phyloP scores from a whole-genome alignment of 768 basidiomycete genomes.

The Tylopilus vinaceipallidus region DNA sequence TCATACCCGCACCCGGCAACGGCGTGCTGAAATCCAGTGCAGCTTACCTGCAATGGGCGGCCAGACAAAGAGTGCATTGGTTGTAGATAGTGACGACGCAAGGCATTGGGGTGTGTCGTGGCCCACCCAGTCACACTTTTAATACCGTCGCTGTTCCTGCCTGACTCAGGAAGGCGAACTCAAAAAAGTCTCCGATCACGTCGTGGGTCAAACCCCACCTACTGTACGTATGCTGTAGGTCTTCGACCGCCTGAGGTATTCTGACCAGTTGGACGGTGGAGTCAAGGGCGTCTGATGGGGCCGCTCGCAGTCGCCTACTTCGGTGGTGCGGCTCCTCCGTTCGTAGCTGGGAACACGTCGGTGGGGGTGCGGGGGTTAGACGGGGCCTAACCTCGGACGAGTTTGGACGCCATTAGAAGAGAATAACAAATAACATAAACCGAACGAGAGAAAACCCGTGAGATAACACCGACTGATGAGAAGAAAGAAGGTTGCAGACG shows the following conservation, averaged over 20 bases:
- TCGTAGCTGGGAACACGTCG: constrained; percentile 11
- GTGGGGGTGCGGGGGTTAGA: constrained; percentile 11
- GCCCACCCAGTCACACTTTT: constrained; percentile 1
- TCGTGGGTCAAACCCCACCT: background rate
- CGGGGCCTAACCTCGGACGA: constrained; percentile 13
- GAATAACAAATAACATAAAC: constrained; percentile 1
- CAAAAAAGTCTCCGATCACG: constrained; percentile 7
- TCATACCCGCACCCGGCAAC: constrained; percentile 5
- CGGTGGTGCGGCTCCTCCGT: constrained; percentile 22
- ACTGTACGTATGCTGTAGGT: no score
- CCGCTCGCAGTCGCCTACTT: no score
- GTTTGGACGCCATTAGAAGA: constrained; percentile 4
- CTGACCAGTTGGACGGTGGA: background rate
- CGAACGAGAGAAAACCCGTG: background rate
- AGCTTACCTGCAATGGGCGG: background rate
- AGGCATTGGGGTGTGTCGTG: constrained; percentile 3
- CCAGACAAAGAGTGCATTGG: background rate
- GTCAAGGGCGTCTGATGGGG: background rate
- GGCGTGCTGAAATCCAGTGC: background rate
- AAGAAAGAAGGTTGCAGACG: background rate
- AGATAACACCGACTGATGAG: constrained; percentile 9
- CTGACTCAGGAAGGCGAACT: background rate
- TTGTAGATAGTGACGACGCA: background rate
- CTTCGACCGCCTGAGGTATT: background rate
- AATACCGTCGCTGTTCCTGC: constrained; percentile 12